Evolutionary conservation across 352 stramenopile genomes (phyloP), one percentile per base, ranked within the genome.

Genomic region (Globisporangium acanthophoron): DNA sequence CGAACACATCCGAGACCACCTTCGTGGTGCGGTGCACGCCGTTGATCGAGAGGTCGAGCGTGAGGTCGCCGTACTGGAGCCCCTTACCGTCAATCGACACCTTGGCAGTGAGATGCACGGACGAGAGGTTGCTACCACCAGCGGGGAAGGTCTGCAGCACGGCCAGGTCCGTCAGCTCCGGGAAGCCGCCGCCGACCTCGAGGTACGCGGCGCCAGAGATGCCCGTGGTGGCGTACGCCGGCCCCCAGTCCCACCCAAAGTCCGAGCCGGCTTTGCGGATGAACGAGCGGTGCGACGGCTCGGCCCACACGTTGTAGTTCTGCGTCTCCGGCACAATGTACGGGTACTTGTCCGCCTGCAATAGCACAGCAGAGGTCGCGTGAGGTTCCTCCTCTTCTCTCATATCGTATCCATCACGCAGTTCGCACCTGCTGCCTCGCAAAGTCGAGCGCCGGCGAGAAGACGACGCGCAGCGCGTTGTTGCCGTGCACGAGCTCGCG

Each of bases 231-330:
- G 81, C 67, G 56, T 73, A 91, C 31, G 85, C 84, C 12, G 85
- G 86, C 0, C 86, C 86, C 86, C 86, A 96, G 56, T 96, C 86
- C 86, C 86, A 96, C 3, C 86, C 86, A 69, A 94, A 96, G 60
- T 93, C 86, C 8, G 81, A 90, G 0, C 84, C 84, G 0, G 86
- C 81, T 57, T 96, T 96, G n/a, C 86, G 80, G 11, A 93, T 66
- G 62, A 94, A 96, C 1, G 74, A 80, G 3, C 86, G 85, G 29
- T 87, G 70, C 20, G 85, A 85, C 12, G 82, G 79, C 56, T 96
- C 85, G 13, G 80, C 78, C 82, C 82, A 94, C 13, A 78, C 76
- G 53, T 94, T 91, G 48, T 75, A 90, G 59, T 92, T 92, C 41
- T 74, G 60, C 3, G 82, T 92, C 20, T 69, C 79, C 0, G 83